Evolutionary conservation across 768 basidiomycete genomes (phyloP), one percentile per base, ranked within the genome.

Genomic region (Boletus rubescentipes): DNA sequence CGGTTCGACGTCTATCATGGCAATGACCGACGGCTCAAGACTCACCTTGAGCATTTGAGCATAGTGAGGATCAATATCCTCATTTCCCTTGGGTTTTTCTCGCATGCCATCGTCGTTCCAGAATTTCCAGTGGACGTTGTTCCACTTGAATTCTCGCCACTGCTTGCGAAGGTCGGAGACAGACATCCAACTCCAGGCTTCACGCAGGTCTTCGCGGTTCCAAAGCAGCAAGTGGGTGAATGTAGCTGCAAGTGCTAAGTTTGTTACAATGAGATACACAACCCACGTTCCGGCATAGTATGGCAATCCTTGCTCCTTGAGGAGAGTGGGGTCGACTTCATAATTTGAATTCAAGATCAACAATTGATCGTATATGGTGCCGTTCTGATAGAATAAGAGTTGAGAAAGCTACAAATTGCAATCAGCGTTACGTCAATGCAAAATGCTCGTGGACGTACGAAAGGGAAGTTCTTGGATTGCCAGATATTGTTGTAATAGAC

Each of bases 391-490:
- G 61, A 79, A 83, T 10, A 83, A 63, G 6, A 70, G 64, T 55
- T 83, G 81, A 3, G 78, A 77, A 15, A 82, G 65, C 68, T 68
- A 26, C 5, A 38, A 9, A 74, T 61, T n/a, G 16, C 6, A 31
- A 21, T 53, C n/a, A 59, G 23, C 26, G 9, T 4, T 2, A 3
- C 34, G 15, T 12, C 11, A 9, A 21, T n/a, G 9, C 16, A 8
- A 7, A 23, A 46, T 14, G 14, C 0, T 61, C 62, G 62, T 77
- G 82, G 1, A 46, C 65, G 35, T 59, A 76, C 73, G 69, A 83
- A 84, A 1, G 84, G 84, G 72, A 85, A 84, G 60, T 73, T 77
- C 61, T 81, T 78, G 3, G 77, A 77, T 43, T 79, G 67, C 84
- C 83, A 86, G 10, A 76, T 68, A 54, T 87, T 84, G 40, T 64